Percentiles rank a stretch among this genome's conserved stretches.
Conservation (phyloP, 2,329 filamentous ascomycete genomes). For the Colletotrichum scovillei region DNA sequence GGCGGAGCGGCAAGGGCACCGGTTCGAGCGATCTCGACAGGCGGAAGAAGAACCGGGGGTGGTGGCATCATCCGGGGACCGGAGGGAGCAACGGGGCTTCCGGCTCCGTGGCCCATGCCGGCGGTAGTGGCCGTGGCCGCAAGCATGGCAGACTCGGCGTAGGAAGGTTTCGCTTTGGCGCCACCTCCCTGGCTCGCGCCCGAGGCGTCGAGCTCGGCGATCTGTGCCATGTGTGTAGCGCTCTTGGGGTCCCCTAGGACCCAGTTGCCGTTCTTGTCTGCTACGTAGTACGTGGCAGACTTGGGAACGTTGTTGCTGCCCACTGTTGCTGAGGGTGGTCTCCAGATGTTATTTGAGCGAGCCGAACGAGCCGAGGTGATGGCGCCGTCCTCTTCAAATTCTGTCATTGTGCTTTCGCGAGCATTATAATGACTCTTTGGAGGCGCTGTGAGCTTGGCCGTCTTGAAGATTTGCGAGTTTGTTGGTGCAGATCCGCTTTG, state of each 20-base stretch:
- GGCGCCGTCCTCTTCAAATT: conserved; percentile 64
- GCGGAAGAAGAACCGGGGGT: conserved; percentile 38
- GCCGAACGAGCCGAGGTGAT: conserved; percentile 42
- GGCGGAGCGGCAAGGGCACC: conserved; percentile 25
- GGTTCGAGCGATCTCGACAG: conserved; percentile 43
- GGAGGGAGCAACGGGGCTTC: conserved; percentile 27
- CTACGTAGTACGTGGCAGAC: conserved; percentile 60
- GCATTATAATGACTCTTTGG: conserved; percentile 36
- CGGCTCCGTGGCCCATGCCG: conserved; percentile 35
- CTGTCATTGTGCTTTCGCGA: conserved; percentile 59
- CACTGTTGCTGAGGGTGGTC: conserved; percentile 53
- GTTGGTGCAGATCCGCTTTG: conserved; percentile 30
- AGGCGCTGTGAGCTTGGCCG: conserved; percentile 33
- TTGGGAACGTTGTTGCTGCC: conserved; percentile 43
- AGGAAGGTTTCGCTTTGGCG: conserved; percentile 28
- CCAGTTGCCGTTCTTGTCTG: conserved; percentile 66
- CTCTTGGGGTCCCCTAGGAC: conserved; percentile 55
- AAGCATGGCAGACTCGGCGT: conserved; percentile 32
- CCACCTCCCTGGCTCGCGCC: conserved; percentile 31
- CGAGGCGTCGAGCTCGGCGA: conserved; percentile 42
- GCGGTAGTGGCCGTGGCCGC: conserved; percentile 36
- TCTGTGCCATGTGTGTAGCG: conserved; percentile 36
- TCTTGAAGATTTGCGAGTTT: conserved; percentile 31
- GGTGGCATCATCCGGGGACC: conserved; percentile 21
- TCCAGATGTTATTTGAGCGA: conserved; percentile 59